Evolutionary conservation across 352 stramenopile species (phyloP).

Genomic region (Phytophthora hibernalis): DNA sequence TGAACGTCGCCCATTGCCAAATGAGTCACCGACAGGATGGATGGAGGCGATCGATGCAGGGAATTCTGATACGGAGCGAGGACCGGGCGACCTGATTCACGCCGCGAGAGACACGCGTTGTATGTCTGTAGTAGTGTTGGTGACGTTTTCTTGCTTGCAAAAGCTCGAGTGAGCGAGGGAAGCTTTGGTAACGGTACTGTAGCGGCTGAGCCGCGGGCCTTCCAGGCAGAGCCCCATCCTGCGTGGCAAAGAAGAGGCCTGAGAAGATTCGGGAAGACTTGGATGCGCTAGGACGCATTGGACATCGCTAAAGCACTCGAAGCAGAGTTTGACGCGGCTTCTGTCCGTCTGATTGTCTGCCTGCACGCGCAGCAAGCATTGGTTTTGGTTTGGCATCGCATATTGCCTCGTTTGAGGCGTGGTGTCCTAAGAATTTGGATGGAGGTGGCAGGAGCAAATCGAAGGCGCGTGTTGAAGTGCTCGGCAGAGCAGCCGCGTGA

Average conservation of each 20-base stretch:
- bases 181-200: constrained; percentile 22
- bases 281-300: constrained; percentile 15
- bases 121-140: neutral
- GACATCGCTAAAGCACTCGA: neutral
- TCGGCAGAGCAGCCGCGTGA: constrained; percentile 32
- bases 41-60: constrained; percentile 11
- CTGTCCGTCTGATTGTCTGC: neutral
- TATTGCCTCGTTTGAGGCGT: neutral
- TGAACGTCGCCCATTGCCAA: constrained; percentile 31
- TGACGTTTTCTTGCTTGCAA: constrained; percentile 1
- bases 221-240: constrained; percentile 23
- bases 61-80: constrained; percentile 26
- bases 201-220: constrained; percentile 18
- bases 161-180: constrained; percentile 25
- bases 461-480: constrained; percentile 27
- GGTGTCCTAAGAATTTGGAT: neutral
- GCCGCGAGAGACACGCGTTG: neutral
- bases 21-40: neutral
- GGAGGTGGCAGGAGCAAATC: constrained; percentile 21
- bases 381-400: constrained; percentile 4
- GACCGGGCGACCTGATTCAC: constrained; percentile 21
- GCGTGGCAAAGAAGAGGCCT: constrained; percentile 27
- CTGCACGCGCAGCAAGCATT: neutral
- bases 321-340: too few relatives aligned
- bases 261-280: constrained; percentile 30